Evolutionary conservation across 177 flowering plant species (phyloP).

Genomic region (Viscum album): DNA sequence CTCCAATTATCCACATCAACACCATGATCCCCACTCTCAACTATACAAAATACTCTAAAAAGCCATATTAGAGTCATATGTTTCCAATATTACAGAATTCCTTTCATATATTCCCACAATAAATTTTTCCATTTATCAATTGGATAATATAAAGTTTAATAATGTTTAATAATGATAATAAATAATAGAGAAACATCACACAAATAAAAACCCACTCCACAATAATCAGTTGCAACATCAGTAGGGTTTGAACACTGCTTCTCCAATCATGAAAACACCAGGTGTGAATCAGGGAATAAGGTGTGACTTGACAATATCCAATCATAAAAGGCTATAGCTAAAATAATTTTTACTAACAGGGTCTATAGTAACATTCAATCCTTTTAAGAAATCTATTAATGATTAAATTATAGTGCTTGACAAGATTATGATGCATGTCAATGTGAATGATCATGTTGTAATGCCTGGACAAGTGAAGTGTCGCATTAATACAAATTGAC

Average conservation of each 20-base stretch:
- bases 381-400: slow-evolving; percentile 72
- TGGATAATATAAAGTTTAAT: neutral
- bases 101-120: too few species aligned
- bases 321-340: slow-evolving; percentile 95
- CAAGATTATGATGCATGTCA: slow-evolving; percentile 70
- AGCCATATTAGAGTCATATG: too few species aligned
- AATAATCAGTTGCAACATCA: too few species aligned
- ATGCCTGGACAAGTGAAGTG: slow-evolving; percentile 76
- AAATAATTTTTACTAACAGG: slow-evolving; percentile 86
- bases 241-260: too few species aligned
- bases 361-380: slow-evolving; percentile 92
- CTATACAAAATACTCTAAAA: too few species aligned
- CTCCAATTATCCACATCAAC: too few species aligned
- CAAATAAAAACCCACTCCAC: too few species aligned
- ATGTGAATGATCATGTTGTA: slow-evolving; percentile 55
- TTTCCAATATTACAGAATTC: too few species aligned
- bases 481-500: slow-evolving; percentile 88
- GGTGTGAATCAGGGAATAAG: slow-evolving; percentile 80
- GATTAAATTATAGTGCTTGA: slow-evolving; percentile 84
- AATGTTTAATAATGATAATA: slow-evolving; percentile 39
- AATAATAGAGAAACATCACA: too few species aligned
- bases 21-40: too few species aligned
- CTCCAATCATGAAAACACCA: too few species aligned
- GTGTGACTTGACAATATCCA: slow-evolving; percentile 86
- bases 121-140: too few species aligned